Percentiles rank a stretch among this genome's conserved stretches.
phyloP scores from a whole-genome alignment of 169 alveolate genomes.

The Cryptosporidium parvum region DNA sequence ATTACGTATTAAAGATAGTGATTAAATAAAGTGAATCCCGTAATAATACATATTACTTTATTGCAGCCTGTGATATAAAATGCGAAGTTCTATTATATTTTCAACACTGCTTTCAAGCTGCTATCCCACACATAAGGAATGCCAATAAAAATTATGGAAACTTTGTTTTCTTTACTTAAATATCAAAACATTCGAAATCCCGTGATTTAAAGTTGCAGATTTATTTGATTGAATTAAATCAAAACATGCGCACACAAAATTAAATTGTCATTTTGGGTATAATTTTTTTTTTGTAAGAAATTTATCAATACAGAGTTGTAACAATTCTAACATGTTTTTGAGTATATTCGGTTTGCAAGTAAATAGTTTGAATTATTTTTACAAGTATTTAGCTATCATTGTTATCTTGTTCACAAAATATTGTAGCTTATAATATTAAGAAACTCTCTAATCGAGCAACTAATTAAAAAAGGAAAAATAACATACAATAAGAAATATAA shows the following conservation, averaged over 20 bases:
- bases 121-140: conserved; percentile 91
- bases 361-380: conserved; percentile 86
- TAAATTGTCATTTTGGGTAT: conserved; percentile 40
- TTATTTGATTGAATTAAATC: conserved; percentile 87
- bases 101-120: conserved; percentile 81
- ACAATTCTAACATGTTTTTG: conserved; percentile 75
- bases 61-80: conserved; percentile 86
- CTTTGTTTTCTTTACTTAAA: conserved; percentile 79
- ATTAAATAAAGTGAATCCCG: conserved; percentile 87
- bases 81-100: conserved; percentile 81
- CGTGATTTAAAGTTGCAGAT: background rate
- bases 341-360: conserved; percentile 83
- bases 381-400: conserved; percentile 93
- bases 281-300: conserved; percentile 9
- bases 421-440: background rate
- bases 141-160: conserved; percentile 87
- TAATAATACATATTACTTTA: conserved; percentile 82
- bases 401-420: conserved; percentile 92
- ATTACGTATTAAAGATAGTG: conserved; percentile 85
- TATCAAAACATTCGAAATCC: conserved; percentile 62
- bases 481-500: too few species aligned
- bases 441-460: background rate
- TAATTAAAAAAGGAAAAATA: too few species aligned
- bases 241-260: conserved; percentile 81
- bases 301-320: too few species aligned